phyloP scores from a whole-genome alignment of 169 alveolate genomes.

The Plasmodium vinckei region DNA sequence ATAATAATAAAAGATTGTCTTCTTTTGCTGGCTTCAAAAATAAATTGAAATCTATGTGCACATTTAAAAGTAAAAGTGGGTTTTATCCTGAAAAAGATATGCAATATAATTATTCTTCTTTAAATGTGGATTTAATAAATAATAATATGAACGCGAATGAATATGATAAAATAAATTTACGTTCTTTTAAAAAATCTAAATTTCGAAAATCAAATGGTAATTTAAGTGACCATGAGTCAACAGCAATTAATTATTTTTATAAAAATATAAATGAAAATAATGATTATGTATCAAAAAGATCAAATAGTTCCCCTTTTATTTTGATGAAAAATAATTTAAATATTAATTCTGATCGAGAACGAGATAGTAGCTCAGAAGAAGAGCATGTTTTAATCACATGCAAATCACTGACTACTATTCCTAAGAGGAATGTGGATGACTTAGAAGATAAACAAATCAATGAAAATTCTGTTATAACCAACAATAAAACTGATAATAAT shows the following conservation, averaged over 20 bases:
- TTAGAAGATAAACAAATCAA: not conserved
- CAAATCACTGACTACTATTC: constrained; percentile 4
- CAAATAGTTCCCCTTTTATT: constrained; percentile 46
- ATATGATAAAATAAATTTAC: not conserved
- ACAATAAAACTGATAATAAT: not conserved
- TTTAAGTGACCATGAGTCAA: constrained; percentile 68
- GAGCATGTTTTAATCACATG: not conserved
- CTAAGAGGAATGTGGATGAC: not conserved
- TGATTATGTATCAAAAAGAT: constrained; percentile 18
- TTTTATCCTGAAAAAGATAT: constrained; percentile 5
- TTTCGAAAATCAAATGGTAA: constrained; percentile 31
- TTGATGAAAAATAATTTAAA: constrained; percentile 3
- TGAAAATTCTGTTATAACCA: too few species aligned
- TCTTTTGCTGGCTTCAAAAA: constrained; percentile 21
- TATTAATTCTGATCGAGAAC: constrained; percentile 2
- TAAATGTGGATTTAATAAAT: not conserved
- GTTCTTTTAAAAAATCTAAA: constrained; percentile 12
- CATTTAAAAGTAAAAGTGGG: constrained; percentile 11
- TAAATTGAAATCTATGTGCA: constrained; percentile 26
- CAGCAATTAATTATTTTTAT: constrained; percentile 52
- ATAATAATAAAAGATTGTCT: constrained; percentile 8
- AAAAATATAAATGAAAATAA: constrained; percentile 48
- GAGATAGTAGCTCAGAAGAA: not conserved
- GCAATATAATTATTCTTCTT: not conserved
- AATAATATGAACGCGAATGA: not conserved